Evolutionary conservation across 345 rosid genomes (phyloP).

Genomic region (Gossypium sturtianum): DNA sequence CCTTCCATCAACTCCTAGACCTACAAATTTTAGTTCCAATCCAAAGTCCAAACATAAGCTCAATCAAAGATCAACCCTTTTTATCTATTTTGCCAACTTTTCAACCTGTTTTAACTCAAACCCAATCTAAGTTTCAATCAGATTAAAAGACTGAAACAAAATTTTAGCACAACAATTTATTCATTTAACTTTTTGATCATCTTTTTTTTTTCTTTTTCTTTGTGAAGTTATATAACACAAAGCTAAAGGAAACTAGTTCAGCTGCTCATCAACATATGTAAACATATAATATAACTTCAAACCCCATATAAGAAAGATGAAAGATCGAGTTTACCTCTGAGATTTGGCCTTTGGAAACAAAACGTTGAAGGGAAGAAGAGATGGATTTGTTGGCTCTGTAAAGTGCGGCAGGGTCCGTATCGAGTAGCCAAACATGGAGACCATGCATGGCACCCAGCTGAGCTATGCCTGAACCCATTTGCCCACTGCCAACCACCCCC

Average conservation of each 20-base stretch:
- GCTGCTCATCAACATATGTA: not conserved
- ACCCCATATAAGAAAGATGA: not conserved
- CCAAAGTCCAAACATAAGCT: not conserved
- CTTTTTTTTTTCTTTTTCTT: not conserved
- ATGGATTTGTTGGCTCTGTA: conserved; percentile 49
- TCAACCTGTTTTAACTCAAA: not conserved
- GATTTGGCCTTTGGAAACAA: conserved; percentile 57
- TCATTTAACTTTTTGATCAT: not conserved
- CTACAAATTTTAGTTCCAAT: not conserved
- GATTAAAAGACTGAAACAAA: not conserved
- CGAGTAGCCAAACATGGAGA: conserved; percentile 54
- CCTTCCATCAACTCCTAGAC: not conserved
- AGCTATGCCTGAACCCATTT: conserved; percentile 97
- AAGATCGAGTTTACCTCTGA: conserved; percentile 39
- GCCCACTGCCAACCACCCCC: conserved; percentile 82
- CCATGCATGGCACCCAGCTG: conserved; percentile 74
- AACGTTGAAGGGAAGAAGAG: conserved; percentile 48
- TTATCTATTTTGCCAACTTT: not conserved
- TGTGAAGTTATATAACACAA: not conserved
- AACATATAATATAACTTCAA: not conserved
- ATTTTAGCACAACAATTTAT: not conserved
- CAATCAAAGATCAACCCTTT: not conserved
- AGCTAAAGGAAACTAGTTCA: not conserved
- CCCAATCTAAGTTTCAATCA: not conserved
- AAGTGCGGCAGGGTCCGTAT: conserved; percentile 60